phyloP scores from a whole-genome alignment of 2,329 filamentous ascomycete species.

The Cercospora sp. region DNA sequence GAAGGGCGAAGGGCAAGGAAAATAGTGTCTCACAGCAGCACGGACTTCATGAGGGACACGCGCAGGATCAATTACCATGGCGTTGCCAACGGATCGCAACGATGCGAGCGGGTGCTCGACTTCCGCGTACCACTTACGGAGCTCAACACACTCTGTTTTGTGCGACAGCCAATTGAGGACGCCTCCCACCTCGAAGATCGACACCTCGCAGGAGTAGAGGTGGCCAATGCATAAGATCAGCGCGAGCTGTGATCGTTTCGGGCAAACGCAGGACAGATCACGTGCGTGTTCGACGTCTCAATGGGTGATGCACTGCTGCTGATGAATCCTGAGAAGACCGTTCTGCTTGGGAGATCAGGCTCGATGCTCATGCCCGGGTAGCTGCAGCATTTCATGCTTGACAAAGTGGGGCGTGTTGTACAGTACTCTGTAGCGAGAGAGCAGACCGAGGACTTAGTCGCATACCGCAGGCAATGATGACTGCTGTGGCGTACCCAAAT shows the following conservation, averaged over 20 bases:
- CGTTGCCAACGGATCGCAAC: slow-evolving; percentile 3
- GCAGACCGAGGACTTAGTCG: background rate
- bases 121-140: slow-evolving; percentile 14
- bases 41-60: background rate
- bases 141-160: slow-evolving; percentile 5
- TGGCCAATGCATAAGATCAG: slow-evolving; percentile 12
- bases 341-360: background rate
- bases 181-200: background rate
- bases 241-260: background rate
- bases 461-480: background rate
- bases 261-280: slow-evolving; percentile 8
- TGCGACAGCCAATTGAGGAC: slow-evolving; percentile 3
- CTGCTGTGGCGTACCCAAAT: background rate
- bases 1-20: background rate
- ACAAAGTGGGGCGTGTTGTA: background rate
- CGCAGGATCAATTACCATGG: slow-evolving; percentile 3
- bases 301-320: background rate
- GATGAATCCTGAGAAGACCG: background rate
- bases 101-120: slow-evolving; percentile 1
- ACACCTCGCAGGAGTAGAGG: slow-evolving; percentile 3
- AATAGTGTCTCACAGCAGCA: slow-evolving; percentile 2
- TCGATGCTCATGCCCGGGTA: background rate
- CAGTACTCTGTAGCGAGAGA: background rate
- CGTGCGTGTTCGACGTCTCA: background rate
- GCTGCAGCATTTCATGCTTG: background rate